Conservation (phyloP, 2,329 filamentous ascomycete genomes). For the Fusarium algeriense region DNA sequence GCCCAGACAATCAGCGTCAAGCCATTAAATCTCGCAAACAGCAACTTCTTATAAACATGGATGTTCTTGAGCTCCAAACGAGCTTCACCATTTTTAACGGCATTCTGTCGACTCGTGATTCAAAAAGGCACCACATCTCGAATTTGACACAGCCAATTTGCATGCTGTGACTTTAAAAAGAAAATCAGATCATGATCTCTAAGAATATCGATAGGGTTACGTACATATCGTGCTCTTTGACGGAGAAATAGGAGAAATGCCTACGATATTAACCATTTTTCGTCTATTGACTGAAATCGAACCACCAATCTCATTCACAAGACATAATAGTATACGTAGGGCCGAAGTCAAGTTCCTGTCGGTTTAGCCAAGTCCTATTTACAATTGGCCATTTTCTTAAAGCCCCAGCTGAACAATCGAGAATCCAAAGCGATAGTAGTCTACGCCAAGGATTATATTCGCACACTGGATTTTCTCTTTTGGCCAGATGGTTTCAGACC, state of each 20-base stretch:
- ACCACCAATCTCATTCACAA: conserved; percentile 7
- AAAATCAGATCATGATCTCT: conserved; percentile 35
- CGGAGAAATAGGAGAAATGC: conserved; percentile 7
- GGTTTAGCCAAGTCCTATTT: conserved; percentile 1
- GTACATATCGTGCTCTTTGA: conserved; percentile 3
- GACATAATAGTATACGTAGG: not conserved
- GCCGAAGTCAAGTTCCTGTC: conserved; percentile 5
- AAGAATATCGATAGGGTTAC: conserved; percentile 4
- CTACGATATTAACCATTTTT: not conserved
- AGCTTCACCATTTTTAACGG: conserved; percentile 31
- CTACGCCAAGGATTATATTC: not conserved
- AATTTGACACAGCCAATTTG: conserved; percentile 3
- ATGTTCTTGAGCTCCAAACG: conserved; percentile 21
- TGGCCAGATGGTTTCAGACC: conserved; percentile 10
- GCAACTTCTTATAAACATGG: conserved; percentile 15
- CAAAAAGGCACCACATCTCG: conserved; percentile 31
- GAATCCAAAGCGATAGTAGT: not conserved
- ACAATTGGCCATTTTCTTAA: not conserved
- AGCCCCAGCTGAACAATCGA: not conserved
- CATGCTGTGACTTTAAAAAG: not conserved
- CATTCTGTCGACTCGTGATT: conserved; percentile 31
- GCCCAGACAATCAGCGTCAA: not conserved
- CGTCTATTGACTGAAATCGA: not conserved
- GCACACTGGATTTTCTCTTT: conserved; percentile 15
- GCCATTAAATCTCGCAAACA: conserved; percentile 21